Conservation (phyloP, 805 yeast genomes). For the Starmerella ratchasimensis region DNA sequence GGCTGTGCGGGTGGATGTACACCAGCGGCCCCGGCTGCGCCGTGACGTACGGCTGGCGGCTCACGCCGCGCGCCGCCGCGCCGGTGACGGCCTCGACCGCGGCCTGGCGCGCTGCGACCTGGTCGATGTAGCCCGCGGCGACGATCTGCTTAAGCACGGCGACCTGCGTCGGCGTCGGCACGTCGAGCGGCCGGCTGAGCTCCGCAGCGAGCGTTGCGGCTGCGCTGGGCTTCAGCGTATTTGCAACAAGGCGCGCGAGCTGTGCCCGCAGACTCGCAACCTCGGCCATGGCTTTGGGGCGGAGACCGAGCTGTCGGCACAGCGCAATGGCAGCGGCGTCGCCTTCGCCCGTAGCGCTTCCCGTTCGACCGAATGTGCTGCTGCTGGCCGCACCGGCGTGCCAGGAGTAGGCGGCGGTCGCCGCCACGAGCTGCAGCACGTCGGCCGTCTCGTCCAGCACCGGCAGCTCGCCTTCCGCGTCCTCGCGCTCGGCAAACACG, state of each 20-base stretch:
- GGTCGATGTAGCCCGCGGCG: slow-evolving; percentile 86
- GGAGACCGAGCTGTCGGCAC: slow-evolving; percentile 47
- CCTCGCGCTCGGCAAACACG: slow-evolving; percentile 59
- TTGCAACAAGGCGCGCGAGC: slow-evolving; percentile 56
- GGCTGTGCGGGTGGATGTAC: slow-evolving; percentile 69
- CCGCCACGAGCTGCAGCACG: slow-evolving; percentile 59
- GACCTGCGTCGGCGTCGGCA: slow-evolving; percentile 58
- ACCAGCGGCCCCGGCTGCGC: slow-evolving; percentile 25
- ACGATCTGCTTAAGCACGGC: slow-evolving; percentile 80
- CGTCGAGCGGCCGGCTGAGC: slow-evolving; percentile 36
- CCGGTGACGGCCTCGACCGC: slow-evolving; percentile 52
- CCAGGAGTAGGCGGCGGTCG: slow-evolving; percentile 56
- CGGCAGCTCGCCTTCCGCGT: slow-evolving; percentile 60
- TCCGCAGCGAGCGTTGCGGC: slow-evolving; percentile 38
- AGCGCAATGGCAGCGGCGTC: too few relatives aligned
- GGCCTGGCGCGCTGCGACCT: slow-evolving; percentile 63
- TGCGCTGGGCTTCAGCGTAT: slow-evolving; percentile 30
- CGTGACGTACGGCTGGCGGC: slow-evolving; percentile 42
- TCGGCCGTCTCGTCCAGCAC: slow-evolving; percentile 65
- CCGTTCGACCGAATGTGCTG: too few relatives aligned
- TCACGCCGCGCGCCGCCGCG: slow-evolving; percentile 41
- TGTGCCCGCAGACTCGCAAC: slow-evolving; percentile 70
- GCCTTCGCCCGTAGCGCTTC: slow-evolving; percentile 15
- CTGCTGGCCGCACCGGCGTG: too few relatives aligned
- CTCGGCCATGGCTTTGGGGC: slow-evolving; percentile 76